Conservation (phyloP, 2,329 filamentous ascomycete genomes). For the Catunica adiposa region DNA sequence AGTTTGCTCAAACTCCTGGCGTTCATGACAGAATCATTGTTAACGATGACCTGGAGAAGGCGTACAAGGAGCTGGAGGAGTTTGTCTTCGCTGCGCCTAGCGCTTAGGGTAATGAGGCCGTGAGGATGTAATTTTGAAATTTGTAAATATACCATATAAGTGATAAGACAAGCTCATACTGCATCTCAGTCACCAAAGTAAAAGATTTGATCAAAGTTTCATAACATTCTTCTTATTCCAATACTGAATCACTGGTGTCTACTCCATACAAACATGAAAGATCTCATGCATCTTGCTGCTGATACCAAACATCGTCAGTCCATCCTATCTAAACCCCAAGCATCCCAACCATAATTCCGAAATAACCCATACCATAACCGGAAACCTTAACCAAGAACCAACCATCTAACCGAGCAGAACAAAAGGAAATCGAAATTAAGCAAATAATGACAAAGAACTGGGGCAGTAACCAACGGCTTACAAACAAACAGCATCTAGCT, state of each 20-base stretch:
- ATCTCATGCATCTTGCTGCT: neutral
- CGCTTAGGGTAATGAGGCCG: neutral
- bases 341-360: too few species aligned
- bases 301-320: neutral
- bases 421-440: neutral
- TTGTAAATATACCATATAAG: neutral
- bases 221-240: too few species aligned
- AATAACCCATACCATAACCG: neutral
- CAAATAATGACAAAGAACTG: neutral
- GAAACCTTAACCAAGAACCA: neutral
- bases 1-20: slow-evolving; percentile 50
- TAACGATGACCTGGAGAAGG: slow-evolving; percentile 30
- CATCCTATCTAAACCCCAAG: neutral
- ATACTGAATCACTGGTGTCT: too few species aligned
- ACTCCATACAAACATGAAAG: neutral
- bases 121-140: neutral
- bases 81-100: slow-evolving; percentile 27
- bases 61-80: slow-evolving; percentile 35
- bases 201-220: too few species aligned
- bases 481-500: too few species aligned
- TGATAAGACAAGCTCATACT: too few species aligned
- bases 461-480: too few species aligned
- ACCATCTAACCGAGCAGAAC: neutral
- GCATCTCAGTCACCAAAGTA: too few species aligned
- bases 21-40: slow-evolving; percentile 26